Evolutionary conservation across 306 rosid species (phyloP), one percentile per base, ranked within the genome.

Genomic region (Comarum palustre): DNA sequence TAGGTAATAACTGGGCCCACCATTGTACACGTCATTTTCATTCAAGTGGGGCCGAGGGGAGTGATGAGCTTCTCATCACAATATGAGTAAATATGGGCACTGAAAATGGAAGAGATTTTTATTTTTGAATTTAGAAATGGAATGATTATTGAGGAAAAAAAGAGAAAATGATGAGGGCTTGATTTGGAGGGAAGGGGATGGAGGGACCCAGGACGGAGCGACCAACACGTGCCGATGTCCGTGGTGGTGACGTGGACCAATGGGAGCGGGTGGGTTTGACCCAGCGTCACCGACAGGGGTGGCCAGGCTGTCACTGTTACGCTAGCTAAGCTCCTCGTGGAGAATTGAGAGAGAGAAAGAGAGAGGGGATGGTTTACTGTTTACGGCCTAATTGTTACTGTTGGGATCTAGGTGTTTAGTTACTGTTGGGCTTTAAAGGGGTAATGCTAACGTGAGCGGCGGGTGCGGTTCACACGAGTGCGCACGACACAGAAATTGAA

Each of bases 201-300:
- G 61, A 4, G 31, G 62, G 62, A 57, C 24, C 80, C 91, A 86
- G 75, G n/a, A 75, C 57, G 90, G 82, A 82, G 90, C 85, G 22
- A 83, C 77, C 75, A 87, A 87, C 96, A 88, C 96, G 96, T 88
- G 98, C 78, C 47, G 2, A 12, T 88, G 98, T 92, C 92, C 76
- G 52, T 65, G n/a, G 10, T 54, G 83, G 60, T 83, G 83, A 88
- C 89, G 90, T 90, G 90, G 86, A 68, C 57, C 78, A 78, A 83
- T 67, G 11, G 25, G 20, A 71, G 80, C 76, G 78, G 83, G 46
- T 73, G 4, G 64, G 73, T 81, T 87, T 83, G 92, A 88, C 87
- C 76, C 80, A 77, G 19, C 45, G 87, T 85, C 90, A 85, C 89
- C 87, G 90, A 82, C 89, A 77, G 71, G 77, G 13, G 47, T 73